A percentile compares a stretch with the other conserved stretches of the same genome.
Conservation (phyloP, 441 rosid genomes). For the Cnidoscolus chayamansa region DNA sequence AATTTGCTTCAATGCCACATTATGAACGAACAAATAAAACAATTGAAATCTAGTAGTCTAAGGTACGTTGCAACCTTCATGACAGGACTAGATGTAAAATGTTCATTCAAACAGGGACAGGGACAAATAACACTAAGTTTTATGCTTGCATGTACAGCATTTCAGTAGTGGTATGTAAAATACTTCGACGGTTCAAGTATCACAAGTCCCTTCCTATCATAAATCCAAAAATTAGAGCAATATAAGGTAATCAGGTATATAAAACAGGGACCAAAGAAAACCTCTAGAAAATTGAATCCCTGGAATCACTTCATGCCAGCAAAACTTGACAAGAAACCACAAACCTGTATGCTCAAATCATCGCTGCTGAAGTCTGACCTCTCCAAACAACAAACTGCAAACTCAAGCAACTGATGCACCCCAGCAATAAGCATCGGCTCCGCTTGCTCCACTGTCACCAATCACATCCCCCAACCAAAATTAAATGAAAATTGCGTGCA, state of each 20-base stretch:
- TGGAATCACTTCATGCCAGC: not conserved
- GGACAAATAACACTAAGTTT: not conserved
- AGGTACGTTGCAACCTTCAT: no score
- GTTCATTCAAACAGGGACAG: not conserved
- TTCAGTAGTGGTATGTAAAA: not conserved
- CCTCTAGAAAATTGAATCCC: not conserved
- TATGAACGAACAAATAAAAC: no score
- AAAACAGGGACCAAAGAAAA: not conserved
- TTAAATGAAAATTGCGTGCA: not conserved
- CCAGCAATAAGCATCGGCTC: constrained; percentile 71
- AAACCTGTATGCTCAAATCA: constrained; percentile 71
- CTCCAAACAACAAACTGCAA: constrained; percentile 82
- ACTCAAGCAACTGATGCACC: constrained; percentile 73
- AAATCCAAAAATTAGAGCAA: not conserved
- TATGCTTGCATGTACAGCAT: not conserved
- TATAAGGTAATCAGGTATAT: not conserved
- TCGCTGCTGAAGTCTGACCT: constrained; percentile 47
- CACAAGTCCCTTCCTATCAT: not conserved
- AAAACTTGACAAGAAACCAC: constrained; percentile 21
- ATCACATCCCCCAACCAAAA: constrained; percentile 10
- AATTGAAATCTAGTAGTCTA: no score
- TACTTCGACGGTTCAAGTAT: not conserved
- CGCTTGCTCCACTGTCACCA: constrained; percentile 65
- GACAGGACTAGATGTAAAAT: no score
- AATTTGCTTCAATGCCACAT: no score